Evolutionary conservation across 345 rosid genomes (phyloP).

Genomic region (Gossypium raimondii): DNA sequence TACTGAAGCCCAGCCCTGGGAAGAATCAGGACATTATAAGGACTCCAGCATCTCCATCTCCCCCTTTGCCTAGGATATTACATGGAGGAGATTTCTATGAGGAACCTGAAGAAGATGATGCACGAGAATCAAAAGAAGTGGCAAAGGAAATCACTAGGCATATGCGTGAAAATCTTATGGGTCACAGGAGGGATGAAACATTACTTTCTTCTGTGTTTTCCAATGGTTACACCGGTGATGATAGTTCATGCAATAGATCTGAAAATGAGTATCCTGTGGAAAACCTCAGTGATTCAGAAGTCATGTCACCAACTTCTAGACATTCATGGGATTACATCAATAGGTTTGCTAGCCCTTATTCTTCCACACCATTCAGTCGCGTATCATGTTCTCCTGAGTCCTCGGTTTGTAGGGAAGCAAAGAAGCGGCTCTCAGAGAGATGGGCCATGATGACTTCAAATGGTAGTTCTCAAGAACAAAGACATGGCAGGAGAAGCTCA

Average conservation of each 20-base stretch:
- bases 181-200: slow-evolving; percentile 70
- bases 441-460: slow-evolving; percentile 87
- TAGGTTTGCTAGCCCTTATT: slow-evolving; percentile 65
- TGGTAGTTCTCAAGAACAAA: slow-evolving; percentile 53
- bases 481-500: slow-evolving; percentile 49
- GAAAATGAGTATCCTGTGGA: slow-evolving; percentile 49
- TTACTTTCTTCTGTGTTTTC: slow-evolving; percentile 76
- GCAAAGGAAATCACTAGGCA: slow-evolving; percentile 53
- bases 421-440: slow-evolving; percentile 81
- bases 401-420: slow-evolving; percentile 79
- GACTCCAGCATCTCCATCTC: slow-evolving; percentile 41
- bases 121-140: slow-evolving; percentile 54
- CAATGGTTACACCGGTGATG: slow-evolving; percentile 80
- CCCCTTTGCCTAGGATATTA: slow-evolving; percentile 41
- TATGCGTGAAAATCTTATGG: slow-evolving; percentile 47
- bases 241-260: slow-evolving; percentile 74
- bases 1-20: slow-evolving; percentile 78
- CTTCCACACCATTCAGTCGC: slow-evolving; percentile 62
- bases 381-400: slow-evolving; percentile 89
- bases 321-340: slow-evolving; percentile 87
- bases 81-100: slow-evolving; percentile 36
- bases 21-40: slow-evolving; percentile 43
- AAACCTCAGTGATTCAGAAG: slow-evolving; percentile 72
- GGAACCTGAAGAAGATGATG: slow-evolving; percentile 52
- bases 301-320: slow-evolving; percentile 67